A percentile compares a stretch with the other conserved stretches of the same genome.
phyloP scores from a whole-genome alignment of 768 basidiomycete species.

The Paxillus rubicundulus region DNA sequence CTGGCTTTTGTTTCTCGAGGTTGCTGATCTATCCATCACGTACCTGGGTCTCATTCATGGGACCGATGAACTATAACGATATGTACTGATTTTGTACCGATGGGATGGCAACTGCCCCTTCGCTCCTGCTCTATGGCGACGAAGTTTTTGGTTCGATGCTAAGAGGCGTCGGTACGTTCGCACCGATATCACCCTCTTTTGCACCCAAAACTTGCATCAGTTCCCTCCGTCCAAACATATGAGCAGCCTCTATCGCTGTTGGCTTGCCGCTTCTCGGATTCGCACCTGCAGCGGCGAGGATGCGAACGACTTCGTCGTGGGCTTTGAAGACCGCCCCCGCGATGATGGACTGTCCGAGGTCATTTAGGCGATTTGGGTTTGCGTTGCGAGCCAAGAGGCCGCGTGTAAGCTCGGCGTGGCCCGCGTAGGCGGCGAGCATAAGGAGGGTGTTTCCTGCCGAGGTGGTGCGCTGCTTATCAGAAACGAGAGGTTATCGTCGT shows the following conservation, averaged over 20 bases:
- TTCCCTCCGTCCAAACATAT: slow-evolving; percentile 62
- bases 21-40: neutral
- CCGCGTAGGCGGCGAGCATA: slow-evolving; percentile 76
- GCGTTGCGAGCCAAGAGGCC: slow-evolving; percentile 55
- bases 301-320: slow-evolving; percentile 59
- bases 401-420: slow-evolving; percentile 53
- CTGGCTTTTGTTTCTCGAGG: neutral
- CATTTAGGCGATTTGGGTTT: slow-evolving; percentile 69
- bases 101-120: neutral
- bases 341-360: slow-evolving; percentile 67
- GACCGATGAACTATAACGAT: neutral
- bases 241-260: slow-evolving; percentile 64
- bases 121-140: neutral
- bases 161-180: slow-evolving; percentile 29
- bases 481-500: neutral
- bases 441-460: slow-evolving; percentile 68
- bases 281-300: slow-evolving; percentile 50
- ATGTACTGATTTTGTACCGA: neutral
- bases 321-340: slow-evolving; percentile 80
- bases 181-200: slow-evolving; percentile 48
- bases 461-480: neutral
- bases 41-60: neutral
- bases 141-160: slow-evolving; percentile 5
- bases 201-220: slow-evolving; percentile 57
- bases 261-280: slow-evolving; percentile 66